Base-by-base conservation (phyloP, 2,329 filamentous ascomycete species). In the Sphaerostilbella broomeana region DNA sequence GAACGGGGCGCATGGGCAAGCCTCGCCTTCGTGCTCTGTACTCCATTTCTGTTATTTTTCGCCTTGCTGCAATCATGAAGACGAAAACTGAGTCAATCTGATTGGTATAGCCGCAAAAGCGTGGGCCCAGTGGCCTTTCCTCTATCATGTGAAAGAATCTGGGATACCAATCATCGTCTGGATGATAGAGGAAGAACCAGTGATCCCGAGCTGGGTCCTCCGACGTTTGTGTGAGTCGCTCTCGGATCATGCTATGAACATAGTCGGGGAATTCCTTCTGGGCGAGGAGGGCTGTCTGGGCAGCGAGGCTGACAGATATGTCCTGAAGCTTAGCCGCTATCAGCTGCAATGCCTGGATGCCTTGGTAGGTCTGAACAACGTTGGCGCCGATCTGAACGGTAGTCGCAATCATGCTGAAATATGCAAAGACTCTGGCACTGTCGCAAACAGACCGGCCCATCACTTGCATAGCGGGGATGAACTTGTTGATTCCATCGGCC, bases 101-200 rank as follows among this genome's bases (percentile, higher is more conserved):
- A 27, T 64, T 63, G 21, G 61, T 62, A 43, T 64, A 62, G 17
- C 62, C 62, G 41, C 61, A 61, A 28, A 66, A 66, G 2, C 54
- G 49, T 6, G 57, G 53, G 4, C 55, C 55, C 0, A 64, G 44
- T 3, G 58, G 60, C 8, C 53, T 52, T 4, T 57, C 51, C 9
- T 62, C 55, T 11, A 65, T 44, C 0, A 64, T 51, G 6, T 62
- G 56, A 34, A 62, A 62, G 40, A 66, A 66, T 4, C 56, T 57
- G 10, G 61, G 59, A 28, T 65, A 62, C 63, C 63, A 66, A 33
- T 63, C 60, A 27, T 60, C 63, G 24, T 66, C 63, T 2, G 63
- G 63, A 20, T 66, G 63, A 24, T 58, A 66, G 3, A 66, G 51
- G 22, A 65, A 66, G 44, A 65, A 65, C 51, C 58, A 58, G 40